These are phyloP conservation scores for Mrakia frigida DNA, from an alignment of 768 basidiomycete species.

Conservation along the genomic window DNA sequence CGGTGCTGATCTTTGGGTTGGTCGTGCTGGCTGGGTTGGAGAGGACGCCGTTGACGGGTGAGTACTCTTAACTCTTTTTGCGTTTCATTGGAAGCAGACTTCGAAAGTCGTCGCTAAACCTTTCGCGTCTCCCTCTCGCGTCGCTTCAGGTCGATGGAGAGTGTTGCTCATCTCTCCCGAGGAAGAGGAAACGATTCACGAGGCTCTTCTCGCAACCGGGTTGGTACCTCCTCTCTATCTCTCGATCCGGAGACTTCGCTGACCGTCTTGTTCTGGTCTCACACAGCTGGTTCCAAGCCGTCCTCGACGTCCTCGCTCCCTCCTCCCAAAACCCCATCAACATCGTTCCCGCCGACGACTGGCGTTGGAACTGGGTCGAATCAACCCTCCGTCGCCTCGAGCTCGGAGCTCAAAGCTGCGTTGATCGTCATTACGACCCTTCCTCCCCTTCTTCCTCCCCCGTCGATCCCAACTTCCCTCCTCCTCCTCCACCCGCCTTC, in stretches of 20 bases:
- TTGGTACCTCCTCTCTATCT: neutral
- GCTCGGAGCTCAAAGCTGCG: constrained; percentile 42
- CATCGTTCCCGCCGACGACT: constrained; percentile 59
- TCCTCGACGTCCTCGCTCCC: constrained; percentile 61
- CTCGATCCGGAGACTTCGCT: neutral
- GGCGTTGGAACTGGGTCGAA: constrained; percentile 84
- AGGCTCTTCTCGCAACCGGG: constrained; percentile 66
- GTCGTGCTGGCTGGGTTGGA: neutral
- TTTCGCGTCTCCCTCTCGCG: neutral
- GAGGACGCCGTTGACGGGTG: neutral
- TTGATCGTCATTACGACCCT: neutral
- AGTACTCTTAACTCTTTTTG: too few species aligned
- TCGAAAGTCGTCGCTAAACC: too few species aligned
- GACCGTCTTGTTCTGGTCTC: neutral
- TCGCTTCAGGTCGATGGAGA: neutral
- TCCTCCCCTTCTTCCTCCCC: constrained; percentile 36
- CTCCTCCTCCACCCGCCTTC: constrained; percentile 43
- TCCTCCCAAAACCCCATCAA: constrained; percentile 49
- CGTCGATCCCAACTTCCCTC: neutral
- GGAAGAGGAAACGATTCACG: constrained; percentile 82
- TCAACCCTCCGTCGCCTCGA: constrained; percentile 77
- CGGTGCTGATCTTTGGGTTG: neutral
- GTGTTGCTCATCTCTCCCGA: constrained; percentile 38
- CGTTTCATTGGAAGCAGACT: too few species aligned
- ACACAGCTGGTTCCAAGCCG: constrained; percentile 72